These are phyloP conservation scores for Ophiocordyceps sinensis DNA, from an alignment of 2,329 filamentous ascomycete genomes.

Conservation along the genomic window DNA sequence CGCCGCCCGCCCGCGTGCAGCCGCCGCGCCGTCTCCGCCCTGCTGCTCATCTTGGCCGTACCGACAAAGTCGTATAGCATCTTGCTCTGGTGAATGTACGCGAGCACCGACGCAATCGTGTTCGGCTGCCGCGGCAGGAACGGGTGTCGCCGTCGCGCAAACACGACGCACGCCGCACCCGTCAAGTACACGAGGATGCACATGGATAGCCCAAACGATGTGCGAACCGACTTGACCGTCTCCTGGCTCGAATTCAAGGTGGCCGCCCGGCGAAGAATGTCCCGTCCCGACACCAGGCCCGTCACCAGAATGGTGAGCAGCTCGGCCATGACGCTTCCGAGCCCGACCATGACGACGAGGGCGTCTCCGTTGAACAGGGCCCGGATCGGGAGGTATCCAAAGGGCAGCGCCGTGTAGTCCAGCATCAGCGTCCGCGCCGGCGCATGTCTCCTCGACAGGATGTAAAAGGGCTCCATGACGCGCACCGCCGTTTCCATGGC, in stretches of 20 bases:
- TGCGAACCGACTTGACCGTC: slow-evolving; percentile 49
- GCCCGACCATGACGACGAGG: slow-evolving; percentile 52
- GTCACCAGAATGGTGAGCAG: slow-evolving; percentile 56
- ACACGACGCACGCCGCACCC: slow-evolving; percentile 43
- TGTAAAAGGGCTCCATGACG: slow-evolving; percentile 62
- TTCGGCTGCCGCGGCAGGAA: slow-evolving; percentile 68
- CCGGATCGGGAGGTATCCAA: slow-evolving; percentile 47
- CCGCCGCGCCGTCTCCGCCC: slow-evolving; percentile 43
- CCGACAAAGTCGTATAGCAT: slow-evolving; percentile 66
- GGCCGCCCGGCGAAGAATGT: slow-evolving; percentile 31
- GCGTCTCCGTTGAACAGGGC: slow-evolving; percentile 50
- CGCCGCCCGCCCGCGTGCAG: slow-evolving; percentile 41
- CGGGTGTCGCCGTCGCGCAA: slow-evolving; percentile 46
- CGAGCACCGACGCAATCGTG: slow-evolving; percentile 61
- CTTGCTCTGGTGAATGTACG: slow-evolving; percentile 66
- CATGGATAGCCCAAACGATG: slow-evolving; percentile 46
- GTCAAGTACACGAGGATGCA: slow-evolving; percentile 54
- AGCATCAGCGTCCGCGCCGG: slow-evolving; percentile 51
- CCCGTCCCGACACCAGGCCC: slow-evolving; percentile 45
- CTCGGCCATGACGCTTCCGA: slow-evolving; percentile 59
- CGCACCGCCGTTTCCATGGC: slow-evolving; percentile 55
- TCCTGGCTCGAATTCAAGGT: slow-evolving; percentile 39
- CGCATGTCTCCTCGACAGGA: slow-evolving; percentile 51
- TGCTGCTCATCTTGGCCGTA: slow-evolving; percentile 48
- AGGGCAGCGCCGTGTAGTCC: slow-evolving; percentile 60